Evolutionary conservation across 2,329 filamentous ascomycete species (phyloP).

Genomic region (Pseudogymnoascus sp.): DNA sequence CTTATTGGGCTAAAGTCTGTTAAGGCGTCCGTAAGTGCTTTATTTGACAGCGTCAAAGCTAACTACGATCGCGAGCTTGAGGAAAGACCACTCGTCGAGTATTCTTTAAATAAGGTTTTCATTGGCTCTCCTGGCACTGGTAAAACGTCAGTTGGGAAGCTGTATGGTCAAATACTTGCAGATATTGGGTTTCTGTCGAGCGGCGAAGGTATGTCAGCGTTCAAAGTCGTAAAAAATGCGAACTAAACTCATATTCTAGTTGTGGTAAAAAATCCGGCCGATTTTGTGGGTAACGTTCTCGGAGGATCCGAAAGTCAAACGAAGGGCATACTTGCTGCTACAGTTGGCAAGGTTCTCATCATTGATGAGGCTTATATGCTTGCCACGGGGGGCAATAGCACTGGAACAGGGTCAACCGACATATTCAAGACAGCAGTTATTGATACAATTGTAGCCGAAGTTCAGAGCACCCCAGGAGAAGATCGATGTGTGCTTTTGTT

Average conservation of each 20-base stretch:
- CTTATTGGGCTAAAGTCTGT: not conserved
- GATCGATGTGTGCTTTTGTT: slow-evolving; percentile 59
- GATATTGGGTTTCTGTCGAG: not conserved
- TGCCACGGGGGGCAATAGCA: too few relatives aligned
- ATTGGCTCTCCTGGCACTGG: not conserved
- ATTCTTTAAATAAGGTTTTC: not conserved
- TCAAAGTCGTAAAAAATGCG: too few relatives aligned
- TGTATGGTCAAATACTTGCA: not conserved
- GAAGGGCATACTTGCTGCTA: slow-evolving; percentile 44
- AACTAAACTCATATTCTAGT: slow-evolving; percentile 25
- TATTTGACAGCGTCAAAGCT: too few relatives aligned
- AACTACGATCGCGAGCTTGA: not conserved
- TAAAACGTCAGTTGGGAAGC: not conserved
- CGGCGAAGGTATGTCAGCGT: slow-evolving; percentile 17
- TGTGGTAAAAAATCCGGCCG: slow-evolving; percentile 46
- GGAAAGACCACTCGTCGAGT: not conserved
- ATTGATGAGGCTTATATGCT: slow-evolving; percentile 45
- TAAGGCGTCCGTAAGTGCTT: too few relatives aligned
- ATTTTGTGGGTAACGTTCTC: slow-evolving; percentile 44
- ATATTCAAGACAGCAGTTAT: slow-evolving; percentile 45
- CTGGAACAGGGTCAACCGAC: too few relatives aligned
- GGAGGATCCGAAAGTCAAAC: slow-evolving; percentile 46
- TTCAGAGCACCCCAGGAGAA: slow-evolving; percentile 59
- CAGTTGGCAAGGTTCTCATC: slow-evolving; percentile 48
- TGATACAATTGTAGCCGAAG: slow-evolving; percentile 67